Conservation (phyloP, 2,329 filamentous ascomycete genomes). For the Emydomyces testavorans region DNA sequence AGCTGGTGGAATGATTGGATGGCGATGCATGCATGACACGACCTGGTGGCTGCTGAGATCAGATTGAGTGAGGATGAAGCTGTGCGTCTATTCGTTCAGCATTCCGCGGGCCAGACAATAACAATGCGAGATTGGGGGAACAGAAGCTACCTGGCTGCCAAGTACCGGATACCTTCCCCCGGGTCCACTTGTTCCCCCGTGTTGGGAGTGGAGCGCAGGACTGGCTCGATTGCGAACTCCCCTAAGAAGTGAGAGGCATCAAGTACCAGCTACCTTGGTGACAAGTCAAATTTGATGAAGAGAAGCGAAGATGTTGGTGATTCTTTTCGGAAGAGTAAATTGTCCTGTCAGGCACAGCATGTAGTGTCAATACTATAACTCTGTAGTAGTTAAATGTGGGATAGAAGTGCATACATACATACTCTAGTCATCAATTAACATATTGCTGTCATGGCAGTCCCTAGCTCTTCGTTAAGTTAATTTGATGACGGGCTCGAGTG, state of each 20-base stretch:
- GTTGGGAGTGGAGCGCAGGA: neutral
- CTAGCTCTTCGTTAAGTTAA: too few species aligned
- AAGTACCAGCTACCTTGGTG: slow-evolving; percentile 5
- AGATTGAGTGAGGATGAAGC: too few species aligned
- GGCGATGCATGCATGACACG: neutral
- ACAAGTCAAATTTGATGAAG: neutral
- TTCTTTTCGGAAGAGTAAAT: too few species aligned
- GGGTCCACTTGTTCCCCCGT: slow-evolving; percentile 1
- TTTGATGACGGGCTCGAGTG: slow-evolving; percentile 1
- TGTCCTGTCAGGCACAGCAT: neutral
- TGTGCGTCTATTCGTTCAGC: too few species aligned
- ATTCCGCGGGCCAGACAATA: neutral
- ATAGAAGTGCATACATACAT: too few species aligned
- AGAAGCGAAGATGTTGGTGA: neutral
- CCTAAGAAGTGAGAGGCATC: too few species aligned
- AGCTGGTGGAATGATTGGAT: neutral
- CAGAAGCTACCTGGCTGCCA: slow-evolving; percentile 2
- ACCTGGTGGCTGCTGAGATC: neutral
- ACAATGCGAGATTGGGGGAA: neutral
- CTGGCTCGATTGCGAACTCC: neutral
- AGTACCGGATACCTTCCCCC: slow-evolving; percentile 9
- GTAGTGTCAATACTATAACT: neutral
- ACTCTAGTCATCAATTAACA: too few species aligned
- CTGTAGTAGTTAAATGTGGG: too few species aligned
- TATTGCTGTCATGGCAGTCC: too few species aligned